Percentiles rank a stretch among this genome's conserved stretches.
Evolutionary conservation across 1,284 basidiomycete genomes (phyloP).

Genomic region (Omphalotus olearius): DNA sequence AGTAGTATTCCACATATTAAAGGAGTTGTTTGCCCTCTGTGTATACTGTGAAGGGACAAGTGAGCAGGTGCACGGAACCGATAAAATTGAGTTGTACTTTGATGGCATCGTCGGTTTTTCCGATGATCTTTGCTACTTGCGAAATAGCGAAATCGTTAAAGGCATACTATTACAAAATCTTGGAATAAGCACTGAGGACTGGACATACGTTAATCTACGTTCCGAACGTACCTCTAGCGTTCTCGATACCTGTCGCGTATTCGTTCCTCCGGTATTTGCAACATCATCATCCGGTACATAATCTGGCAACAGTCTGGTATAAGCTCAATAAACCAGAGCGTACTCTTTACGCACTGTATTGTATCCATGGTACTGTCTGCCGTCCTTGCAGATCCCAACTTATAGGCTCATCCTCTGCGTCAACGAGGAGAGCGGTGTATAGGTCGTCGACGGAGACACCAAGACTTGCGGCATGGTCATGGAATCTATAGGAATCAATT

Average conservation of each 20-base stretch:
- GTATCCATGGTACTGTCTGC: constrained; percentile 53
- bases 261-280: constrained; percentile 42
- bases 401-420: constrained; percentile 52
- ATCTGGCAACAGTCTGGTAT: constrained; percentile 25
- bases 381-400: constrained; percentile 63
- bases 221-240: constrained; percentile 51
- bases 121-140: constrained; percentile 53
- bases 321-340: no score
- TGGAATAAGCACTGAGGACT: not conserved
- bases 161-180: constrained; percentile 36
- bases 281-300: constrained; percentile 53
- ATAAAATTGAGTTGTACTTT: constrained; percentile 32
- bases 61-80: not conserved
- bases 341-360: constrained; percentile 30
- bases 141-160: constrained; percentile 63
- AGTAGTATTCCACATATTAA: constrained; percentile 55
- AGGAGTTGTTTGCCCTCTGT: constrained; percentile 50
- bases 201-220: not conserved
- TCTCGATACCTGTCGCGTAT: constrained; percentile 55
- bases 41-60: constrained; percentile 37
- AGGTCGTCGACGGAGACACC: constrained; percentile 43
- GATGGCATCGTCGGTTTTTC: constrained; percentile 38
- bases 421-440: constrained; percentile 48
- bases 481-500: constrained; percentile 31
- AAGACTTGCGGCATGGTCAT: constrained; percentile 39